phyloP scores from a whole-genome alignment of 257 asterid genomes.

The Scutellaria barbata region DNA sequence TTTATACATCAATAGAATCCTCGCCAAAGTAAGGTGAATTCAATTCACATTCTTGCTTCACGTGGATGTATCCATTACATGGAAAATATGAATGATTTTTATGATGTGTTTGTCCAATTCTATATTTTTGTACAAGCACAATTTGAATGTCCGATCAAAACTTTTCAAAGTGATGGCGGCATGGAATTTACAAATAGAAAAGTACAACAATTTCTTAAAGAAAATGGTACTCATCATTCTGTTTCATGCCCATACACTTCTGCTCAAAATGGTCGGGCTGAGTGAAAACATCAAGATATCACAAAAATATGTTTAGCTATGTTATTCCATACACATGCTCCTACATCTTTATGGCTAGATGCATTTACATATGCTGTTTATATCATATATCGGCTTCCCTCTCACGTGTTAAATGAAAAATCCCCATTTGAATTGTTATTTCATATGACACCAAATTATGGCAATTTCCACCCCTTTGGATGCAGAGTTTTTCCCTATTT shows the following conservation, averaged over 20 bases:
- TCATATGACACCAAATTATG: background rate
- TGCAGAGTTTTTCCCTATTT: slow-evolving; percentile 15
- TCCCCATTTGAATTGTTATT: background rate
- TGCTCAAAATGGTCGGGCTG: no score
- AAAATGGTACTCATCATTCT: background rate
- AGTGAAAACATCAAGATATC: no score
- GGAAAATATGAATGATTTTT: background rate
- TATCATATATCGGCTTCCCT: no score
- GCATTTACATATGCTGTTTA: background rate
- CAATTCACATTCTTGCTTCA: background rate
- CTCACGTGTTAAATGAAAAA: no score
- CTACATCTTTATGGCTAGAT: background rate
- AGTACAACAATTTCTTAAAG: background rate
- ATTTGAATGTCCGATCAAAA: background rate
- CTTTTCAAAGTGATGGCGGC: background rate
- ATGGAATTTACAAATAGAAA: background rate
- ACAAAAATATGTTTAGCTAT: no score
- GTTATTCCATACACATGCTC: no score
- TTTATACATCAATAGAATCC: no score
- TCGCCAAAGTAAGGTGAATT: no score
- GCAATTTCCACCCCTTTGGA: slow-evolving; percentile 10
- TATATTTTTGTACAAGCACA: background rate
- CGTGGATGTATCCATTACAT: background rate
- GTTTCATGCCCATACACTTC: background rate
- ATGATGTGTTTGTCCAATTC: background rate